Percentiles rank a stretch among this genome's conserved stretches.
phyloP scores from a whole-genome alignment of 2,329 filamentous ascomycete genomes.

The Ceratocystis ficicola region DNA sequence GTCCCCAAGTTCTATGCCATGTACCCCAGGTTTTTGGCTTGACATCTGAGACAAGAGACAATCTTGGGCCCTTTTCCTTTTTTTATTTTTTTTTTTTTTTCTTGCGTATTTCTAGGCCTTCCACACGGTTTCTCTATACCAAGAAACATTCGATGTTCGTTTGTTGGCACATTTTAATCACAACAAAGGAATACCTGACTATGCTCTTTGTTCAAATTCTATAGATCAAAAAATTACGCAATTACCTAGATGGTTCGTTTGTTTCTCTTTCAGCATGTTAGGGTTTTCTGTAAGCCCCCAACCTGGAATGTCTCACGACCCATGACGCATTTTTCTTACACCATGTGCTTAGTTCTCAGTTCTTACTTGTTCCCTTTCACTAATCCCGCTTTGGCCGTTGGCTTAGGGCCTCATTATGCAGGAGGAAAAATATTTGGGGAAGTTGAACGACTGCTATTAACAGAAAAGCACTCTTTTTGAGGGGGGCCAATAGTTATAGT shows the following conservation, averaged over 20 bases:
- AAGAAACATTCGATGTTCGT: too few relatives aligned
- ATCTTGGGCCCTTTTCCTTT: not conserved
- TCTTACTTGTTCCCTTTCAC: not conserved
- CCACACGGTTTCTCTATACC: too few relatives aligned
- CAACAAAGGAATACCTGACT: too few relatives aligned
- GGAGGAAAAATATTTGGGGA: not conserved
- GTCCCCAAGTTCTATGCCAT: not conserved
- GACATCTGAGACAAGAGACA: constrained; percentile 1
- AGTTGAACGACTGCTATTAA: not conserved
- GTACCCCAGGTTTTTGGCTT: constrained; percentile 3
- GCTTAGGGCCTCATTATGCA: constrained; percentile 10
- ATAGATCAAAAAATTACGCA: too few relatives aligned
- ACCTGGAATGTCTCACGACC: too few relatives aligned
- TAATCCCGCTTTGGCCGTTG: constrained; percentile 4
- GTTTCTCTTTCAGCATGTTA: too few relatives aligned
- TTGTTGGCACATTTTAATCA: too few relatives aligned
- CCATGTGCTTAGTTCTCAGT: not conserved
- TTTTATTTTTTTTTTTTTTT: not conserved
- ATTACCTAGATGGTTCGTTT: too few relatives aligned
- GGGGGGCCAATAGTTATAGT: not conserved
- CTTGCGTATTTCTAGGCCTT: too few relatives aligned
- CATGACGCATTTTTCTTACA: too few relatives aligned
- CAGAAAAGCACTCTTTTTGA: not conserved
- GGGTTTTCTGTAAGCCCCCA: too few relatives aligned
- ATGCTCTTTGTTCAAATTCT: too few relatives aligned